Evolutionary conservation across 164 flowering plant species (phyloP).

Genomic region (Nymphaea colorata): DNA sequence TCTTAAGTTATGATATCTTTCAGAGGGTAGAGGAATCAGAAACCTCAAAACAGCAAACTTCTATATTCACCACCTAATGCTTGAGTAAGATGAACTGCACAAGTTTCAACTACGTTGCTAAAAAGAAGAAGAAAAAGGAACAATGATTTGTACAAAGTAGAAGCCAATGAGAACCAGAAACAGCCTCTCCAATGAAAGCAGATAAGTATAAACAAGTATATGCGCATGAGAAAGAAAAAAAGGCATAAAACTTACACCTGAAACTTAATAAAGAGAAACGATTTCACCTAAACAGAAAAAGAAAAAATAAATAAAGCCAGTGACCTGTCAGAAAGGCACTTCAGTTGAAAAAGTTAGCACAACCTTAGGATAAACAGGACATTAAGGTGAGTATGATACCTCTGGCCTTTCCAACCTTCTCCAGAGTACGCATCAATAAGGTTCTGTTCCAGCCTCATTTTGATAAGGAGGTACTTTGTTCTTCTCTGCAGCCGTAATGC

Average conservation of each 20-base stretch:
- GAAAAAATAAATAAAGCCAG: too few species aligned
- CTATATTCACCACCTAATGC: neutral
- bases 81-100: neutral
- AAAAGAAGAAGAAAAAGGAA: too few species aligned
- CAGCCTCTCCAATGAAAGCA: neutral
- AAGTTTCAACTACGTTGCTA: neutral
- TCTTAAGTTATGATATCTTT: too few species aligned
- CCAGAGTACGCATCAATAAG: constrained; percentile 92
- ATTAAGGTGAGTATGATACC: constrained; percentile 27
- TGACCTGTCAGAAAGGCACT: too few species aligned
- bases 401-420: constrained; percentile 99
- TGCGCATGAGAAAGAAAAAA: neutral
- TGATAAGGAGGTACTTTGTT: constrained; percentile 73
- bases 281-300: too few species aligned
- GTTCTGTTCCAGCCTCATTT: constrained; percentile 87
- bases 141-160: neutral
- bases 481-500: constrained; percentile 74
- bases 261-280: too few species aligned
- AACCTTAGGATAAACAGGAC: too few species aligned
- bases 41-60: neutral
- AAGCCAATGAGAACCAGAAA: neutral
- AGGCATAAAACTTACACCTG: neutral
- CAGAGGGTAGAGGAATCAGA: neutral
- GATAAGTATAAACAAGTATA: too few species aligned
- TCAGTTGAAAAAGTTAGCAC: too few species aligned